Conservation (phyloP, 1,139 yeast species). For the Geotrichum bryndzae region DNA sequence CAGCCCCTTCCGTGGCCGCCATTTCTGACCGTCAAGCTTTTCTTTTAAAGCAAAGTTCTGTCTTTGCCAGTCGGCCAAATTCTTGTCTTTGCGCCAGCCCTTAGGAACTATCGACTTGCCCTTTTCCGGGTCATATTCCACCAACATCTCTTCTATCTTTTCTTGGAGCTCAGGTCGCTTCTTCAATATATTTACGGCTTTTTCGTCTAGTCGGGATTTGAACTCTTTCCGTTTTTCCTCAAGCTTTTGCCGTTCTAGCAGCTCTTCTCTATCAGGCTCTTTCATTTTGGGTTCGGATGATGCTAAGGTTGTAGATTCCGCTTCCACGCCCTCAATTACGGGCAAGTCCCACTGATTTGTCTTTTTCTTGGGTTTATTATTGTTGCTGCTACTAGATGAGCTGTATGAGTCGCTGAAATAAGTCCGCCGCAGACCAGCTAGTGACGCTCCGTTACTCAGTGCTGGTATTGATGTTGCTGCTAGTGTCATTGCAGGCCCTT, state of each 20-base stretch:
- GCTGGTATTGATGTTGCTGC: not conserved
- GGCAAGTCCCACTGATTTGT: not conserved
- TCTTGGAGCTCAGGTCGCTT: constrained; percentile 14
- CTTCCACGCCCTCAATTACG: not conserved
- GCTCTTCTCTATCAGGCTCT: not conserved
- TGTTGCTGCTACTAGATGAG: not conserved
- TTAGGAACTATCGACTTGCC: constrained; percentile 34
- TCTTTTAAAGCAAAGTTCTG: constrained; percentile 56
- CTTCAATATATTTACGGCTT: constrained; percentile 10
- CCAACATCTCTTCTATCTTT: constrained; percentile 1
- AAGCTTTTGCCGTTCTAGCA: not conserved
- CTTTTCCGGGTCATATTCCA: not conserved
- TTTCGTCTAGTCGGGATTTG: constrained; percentile 10
- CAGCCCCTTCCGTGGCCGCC: constrained; percentile 67
- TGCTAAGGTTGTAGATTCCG: not conserved
- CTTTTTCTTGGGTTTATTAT: not conserved
- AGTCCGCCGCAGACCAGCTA: not conserved
- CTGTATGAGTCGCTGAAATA: not conserved
- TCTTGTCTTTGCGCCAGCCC: constrained; percentile 39
- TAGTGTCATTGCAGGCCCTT: not conserved
- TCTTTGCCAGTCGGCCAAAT: constrained; percentile 58
- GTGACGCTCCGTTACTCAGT: not conserved
- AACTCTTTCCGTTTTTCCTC: not conserved
- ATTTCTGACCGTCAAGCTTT: constrained; percentile 50
- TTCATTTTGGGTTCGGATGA: not conserved